These are phyloP conservation scores for Excoecaria agallocha DNA, from an alignment of 345 rosid species.

Conservation along the genomic window DNA sequence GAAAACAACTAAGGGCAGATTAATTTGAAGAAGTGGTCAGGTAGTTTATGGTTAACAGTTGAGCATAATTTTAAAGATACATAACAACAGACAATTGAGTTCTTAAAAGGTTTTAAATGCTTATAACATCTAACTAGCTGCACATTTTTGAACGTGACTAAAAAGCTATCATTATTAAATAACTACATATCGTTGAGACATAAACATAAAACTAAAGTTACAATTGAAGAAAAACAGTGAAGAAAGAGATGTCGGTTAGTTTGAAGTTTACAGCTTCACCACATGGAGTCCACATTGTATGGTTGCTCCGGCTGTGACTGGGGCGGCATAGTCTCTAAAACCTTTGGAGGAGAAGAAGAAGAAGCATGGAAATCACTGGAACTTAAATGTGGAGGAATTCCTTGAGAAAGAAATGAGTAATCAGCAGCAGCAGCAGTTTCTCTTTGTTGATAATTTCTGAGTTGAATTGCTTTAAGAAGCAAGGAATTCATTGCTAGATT, in stretches of 20 bases:
- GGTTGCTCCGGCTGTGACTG: conserved; percentile 69
- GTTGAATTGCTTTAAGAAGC: conserved; percentile 82
- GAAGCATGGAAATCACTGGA: conserved; percentile 44
- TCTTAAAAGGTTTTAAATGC: neutral
- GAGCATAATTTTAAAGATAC: neutral
- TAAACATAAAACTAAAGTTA: neutral
- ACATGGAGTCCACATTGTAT: conserved; percentile 74
- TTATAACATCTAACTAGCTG: neutral
- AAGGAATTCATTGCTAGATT: conserved; percentile 73
- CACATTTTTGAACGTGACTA: neutral
- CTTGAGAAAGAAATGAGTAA: conserved; percentile 43
- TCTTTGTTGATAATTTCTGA: conserved; percentile 52
- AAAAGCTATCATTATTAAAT: neutral
- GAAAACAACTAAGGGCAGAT: no score
- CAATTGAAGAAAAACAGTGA: neutral
- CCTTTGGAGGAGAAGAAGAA: conserved; percentile 55
- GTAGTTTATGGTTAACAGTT: neutral
- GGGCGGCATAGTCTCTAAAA: conserved; percentile 30
- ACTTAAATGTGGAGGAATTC: conserved; percentile 28
- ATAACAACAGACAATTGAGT: neutral
- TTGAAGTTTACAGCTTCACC: conserved; percentile 43
- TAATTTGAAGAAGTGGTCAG: no score
- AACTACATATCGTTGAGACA: neutral
- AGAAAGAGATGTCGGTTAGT: conserved; percentile 13
- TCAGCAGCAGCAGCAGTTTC: conserved; percentile 38